Base-by-base conservation (phyloP, 192 early-diverging fungal genomes). In the Gigaspora rosea region DNA sequence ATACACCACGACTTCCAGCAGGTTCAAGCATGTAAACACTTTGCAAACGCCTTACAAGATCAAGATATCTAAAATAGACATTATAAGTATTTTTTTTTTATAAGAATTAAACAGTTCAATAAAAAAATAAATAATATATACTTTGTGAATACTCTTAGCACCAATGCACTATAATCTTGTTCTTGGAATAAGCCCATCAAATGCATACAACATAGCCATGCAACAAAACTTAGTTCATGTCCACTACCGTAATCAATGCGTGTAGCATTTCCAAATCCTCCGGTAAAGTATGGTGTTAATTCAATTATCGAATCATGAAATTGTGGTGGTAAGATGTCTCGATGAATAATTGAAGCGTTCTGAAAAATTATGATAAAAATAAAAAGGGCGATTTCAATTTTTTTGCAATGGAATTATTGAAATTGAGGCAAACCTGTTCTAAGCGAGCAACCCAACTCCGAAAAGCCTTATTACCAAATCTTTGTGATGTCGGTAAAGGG, bases 161-260 rank as follows among this genome's bases (percentile, higher is more conserved):
- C 94, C 16, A 95, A 71, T 2, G 94, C 92, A 7, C 86, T 79
- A 71, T 89, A 89, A 80, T 98, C 96, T 7, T 86, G 76, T 6
- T 81, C 77, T 8, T 71, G 77, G 33, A 95, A 79, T 36, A 87
- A 80, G 3, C 88, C 93, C 46, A 96, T 63, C 61, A 92, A 83
- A 56, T 89, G 88, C 48, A 99, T 82, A 77, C 93, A 94, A 75
- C 87, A 86, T 49, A 99, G 82, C 90, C 92, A 99, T 10, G 90
- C 87, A 3, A 92, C 81, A 81, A 99, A 99, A 36, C 88, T 89
- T 33, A 97, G 84, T 81, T 99, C 98, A 79, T 99, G 98, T 15
- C 98, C 98, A 41, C 91, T 94, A 18, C 98, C 98, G 80, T 99
- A 99, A 82, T 99, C 98, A 20, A 99, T 94, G 16, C 98, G 88